A percentile compares a stretch with the other conserved stretches of the same genome.
Evolutionary conservation across 164 flowering plant species (phyloP).

Genomic region (Buxus sempervirens): DNA sequence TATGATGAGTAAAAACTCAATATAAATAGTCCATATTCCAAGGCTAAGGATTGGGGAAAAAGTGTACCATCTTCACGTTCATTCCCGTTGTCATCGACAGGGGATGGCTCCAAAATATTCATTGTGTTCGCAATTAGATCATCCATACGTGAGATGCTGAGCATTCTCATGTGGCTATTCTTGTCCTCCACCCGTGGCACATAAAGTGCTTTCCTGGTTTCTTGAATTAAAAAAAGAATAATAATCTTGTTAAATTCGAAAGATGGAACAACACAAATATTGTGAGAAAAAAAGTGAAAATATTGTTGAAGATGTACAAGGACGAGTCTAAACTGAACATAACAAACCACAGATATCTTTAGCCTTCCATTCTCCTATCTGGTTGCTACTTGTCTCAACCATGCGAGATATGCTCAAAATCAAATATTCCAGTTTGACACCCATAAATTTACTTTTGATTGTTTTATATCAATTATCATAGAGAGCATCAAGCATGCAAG

Average conservation of each 20-base stretch:
- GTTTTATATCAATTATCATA: no score
- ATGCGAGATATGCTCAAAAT: no score
- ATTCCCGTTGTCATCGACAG: conserved; percentile 67
- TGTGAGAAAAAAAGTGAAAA: not conserved
- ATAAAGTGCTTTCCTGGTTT: conserved; percentile 61
- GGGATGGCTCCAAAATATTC: conserved; percentile 91
- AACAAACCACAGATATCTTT: no score
- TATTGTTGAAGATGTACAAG: not conserved
- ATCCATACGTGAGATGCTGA: conserved; percentile 61
- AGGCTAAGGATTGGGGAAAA: no score
- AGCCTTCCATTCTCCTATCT: no score
- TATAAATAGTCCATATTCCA: no score
- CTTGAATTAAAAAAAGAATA: conserved; percentile 32
- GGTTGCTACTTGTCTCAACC: no score
- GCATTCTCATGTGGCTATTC: conserved; percentile 91
- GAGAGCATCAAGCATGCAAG: no score
- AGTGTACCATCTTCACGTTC: conserved; percentile 85
- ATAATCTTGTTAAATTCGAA: conserved; percentile 6
- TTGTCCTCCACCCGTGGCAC: conserved; percentile 98
- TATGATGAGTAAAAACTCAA: no score
- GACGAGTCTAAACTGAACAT: no score
- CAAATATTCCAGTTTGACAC: no score
- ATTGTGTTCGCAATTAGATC: conserved; percentile 91
- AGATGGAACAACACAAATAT: not conserved
- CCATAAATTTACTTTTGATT: no score